Base-by-base conservation (phyloP, 2,329 filamentous ascomycete species). In the Colletotrichum tabaci region DNA sequence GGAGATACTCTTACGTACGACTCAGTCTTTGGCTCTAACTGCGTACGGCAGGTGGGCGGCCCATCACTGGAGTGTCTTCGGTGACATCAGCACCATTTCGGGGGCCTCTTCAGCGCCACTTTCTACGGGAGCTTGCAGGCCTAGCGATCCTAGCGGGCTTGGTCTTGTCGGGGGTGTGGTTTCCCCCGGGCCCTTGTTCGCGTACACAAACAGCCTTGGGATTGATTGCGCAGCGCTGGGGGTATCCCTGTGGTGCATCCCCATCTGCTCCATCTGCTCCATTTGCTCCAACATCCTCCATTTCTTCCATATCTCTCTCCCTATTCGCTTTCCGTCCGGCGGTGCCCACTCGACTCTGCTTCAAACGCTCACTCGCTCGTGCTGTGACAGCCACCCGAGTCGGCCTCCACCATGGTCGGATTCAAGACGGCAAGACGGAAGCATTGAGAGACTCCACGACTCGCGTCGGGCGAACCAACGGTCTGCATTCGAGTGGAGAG, bases 341-440 rank as follows among this genome's bases (percentile, higher is more conserved):
- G 47, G 46, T 38, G 64, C 57, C 69, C 65, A 46, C 50, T 49
- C 64, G 42, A 40, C 52, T 53, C 52, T 47, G 30, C 47, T 30
- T 60, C 46, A 44, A 67, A 64, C 58, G 47, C 69, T 69, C 40
- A 69, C 65, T 72, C 65, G 65, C 35, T 66, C 52, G 52, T 53
- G 49, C 23, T 69, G 46, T 26, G 66, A 69, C 61, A 52, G 66
- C 61, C 53, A 66, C 52, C 53, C 53, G 58, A 58, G 52, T 55
- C 46, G 55, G 53, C 57, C 65, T 61, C 69, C 69, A 68, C 69
- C 23, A 40, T 13, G 30, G 69, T 69, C 69, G 53, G 66, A 30
- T 60, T 72, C 65, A 72, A 72, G 60, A 72, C 69, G 69, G 69
- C 69, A 69, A 58, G 66, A 60, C 65, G 58, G 60, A 63, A 71